Conservation (phyloP, 805 yeast species). For the Kluyveromyces wickerhamii region DNA sequence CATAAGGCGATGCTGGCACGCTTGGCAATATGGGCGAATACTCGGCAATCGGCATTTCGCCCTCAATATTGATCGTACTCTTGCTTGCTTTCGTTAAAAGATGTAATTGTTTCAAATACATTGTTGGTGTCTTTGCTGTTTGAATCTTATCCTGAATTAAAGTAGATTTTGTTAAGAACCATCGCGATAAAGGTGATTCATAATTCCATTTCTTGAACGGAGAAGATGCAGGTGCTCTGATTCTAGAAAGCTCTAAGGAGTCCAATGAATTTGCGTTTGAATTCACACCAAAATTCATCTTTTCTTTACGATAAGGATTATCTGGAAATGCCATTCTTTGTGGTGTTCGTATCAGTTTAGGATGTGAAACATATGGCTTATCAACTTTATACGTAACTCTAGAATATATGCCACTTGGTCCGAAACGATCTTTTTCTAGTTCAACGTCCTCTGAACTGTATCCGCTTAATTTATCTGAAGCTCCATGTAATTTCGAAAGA, state of each 20-base stretch:
- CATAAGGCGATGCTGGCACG: constrained; percentile 2
- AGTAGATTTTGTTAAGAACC: constrained; percentile 27
- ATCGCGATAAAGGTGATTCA: constrained; percentile 29
- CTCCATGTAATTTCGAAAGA: not conserved
- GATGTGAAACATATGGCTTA: constrained; percentile 5
- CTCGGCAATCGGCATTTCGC: constrained; percentile 3
- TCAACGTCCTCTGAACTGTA: not conserved
- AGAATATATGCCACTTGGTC: not conserved
- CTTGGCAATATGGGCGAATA: constrained; percentile 2
- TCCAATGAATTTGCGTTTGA: not conserved
- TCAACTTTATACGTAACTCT: constrained; percentile 1
- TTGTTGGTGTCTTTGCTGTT: constrained; percentile 18
- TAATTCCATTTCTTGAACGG: constrained; percentile 21
- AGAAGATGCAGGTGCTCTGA: constrained; percentile 4
- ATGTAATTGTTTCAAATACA: constrained; percentile 22
- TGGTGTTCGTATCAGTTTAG: constrained; percentile 7
- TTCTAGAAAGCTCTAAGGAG: not conserved
- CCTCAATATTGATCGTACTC: constrained; percentile 1
- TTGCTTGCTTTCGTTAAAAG: constrained; percentile 19
- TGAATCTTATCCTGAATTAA: constrained; percentile 17
- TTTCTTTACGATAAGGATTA: constrained; percentile 1
- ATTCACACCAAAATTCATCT: not conserved
- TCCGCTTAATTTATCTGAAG: not conserved
- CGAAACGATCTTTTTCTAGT: not conserved
- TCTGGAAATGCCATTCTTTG: constrained; percentile 6